phyloP scores from a whole-genome alignment of 2,329 filamentous ascomycete species.

The Arthrinium phaeospermum region DNA sequence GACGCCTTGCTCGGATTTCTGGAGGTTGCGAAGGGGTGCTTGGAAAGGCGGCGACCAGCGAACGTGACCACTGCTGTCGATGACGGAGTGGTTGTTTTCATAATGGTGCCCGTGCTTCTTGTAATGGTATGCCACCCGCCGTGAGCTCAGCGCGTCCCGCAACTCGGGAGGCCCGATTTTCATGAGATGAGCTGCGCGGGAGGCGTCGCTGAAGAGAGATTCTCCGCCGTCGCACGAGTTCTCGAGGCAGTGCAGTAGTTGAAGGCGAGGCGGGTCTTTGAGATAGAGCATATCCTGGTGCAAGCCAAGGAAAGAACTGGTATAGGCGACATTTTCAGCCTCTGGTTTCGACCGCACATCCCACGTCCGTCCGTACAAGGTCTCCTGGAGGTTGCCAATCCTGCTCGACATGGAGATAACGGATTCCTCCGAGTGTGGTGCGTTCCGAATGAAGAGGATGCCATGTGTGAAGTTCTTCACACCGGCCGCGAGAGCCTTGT shows the following conservation, averaged over 20 bases:
- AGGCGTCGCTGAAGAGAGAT: conserved; percentile 83
- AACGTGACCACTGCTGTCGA: conserved; percentile 46
- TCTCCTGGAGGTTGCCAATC: conserved; percentile 81
- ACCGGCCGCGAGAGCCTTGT: conserved; percentile 62
- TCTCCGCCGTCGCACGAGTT: conserved; percentile 82
- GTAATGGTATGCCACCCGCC: conserved; percentile 64
- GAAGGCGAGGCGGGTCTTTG: conserved; percentile 76
- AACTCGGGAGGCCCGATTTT: conserved; percentile 27
- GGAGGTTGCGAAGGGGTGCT: conserved; percentile 34
- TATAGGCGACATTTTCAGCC: conserved; percentile 93
- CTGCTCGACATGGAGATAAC: conserved; percentile 72
- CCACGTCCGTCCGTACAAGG: conserved; percentile 92
- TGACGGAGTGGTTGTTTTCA: conserved; percentile 59
- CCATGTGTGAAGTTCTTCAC: conserved; percentile 71
- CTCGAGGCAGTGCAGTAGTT: conserved; percentile 87
- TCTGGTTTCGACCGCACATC: conserved; percentile 82
- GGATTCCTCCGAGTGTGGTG: conserved; percentile 70
- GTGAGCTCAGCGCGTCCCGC: conserved; percentile 47
- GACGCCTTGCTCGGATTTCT: not conserved
- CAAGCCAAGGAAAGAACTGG: conserved; percentile 78
- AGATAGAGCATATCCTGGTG: conserved; percentile 96
- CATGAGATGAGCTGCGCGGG: conserved; percentile 60
- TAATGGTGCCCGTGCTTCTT: conserved; percentile 68
- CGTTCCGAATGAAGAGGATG: conserved; percentile 75
- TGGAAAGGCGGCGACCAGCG: conserved; percentile 87